Base-by-base conservation (phyloP, 2,329 filamentous ascomycete genomes). In the Talaromyces rugulosus region DNA sequence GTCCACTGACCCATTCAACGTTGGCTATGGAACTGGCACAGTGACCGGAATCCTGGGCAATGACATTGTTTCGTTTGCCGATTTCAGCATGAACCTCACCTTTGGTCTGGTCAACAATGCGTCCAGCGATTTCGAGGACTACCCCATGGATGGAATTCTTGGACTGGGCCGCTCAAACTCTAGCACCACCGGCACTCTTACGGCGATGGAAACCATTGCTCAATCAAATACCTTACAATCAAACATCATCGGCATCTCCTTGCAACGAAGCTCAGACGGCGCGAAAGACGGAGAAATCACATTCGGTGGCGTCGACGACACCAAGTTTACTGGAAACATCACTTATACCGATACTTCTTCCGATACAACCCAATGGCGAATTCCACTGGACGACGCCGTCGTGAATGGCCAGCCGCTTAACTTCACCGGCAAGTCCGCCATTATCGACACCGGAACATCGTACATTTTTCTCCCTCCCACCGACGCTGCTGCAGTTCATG, bases 121-220 rank as follows among this genome's bases (percentile, higher is more conserved):
- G 1, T 92, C 90, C 0, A 76, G 85, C 58, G 87, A 95, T 65
- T 96, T 96, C 73, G 77, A 80, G 31, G 83, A 84, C 58, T 96
- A 94, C 68, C 89, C 91, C 1, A 92, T 96, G 75, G 92, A 96
- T 72, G 92, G 92, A 28, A 96, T 96, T 56, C 78, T 96, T 2
- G 92, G 92, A 4, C 78, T 96, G 28, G 89, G 90, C 16, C 87
- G 88, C 68, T 83, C 83, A 64, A 78, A 81, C 11, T 83, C 83
- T 2, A 80, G 78, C 40, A 83, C 57, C 5, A 62, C 42, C 18
- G 64, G 64, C 16, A 56, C 58, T n/a, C 56, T 56, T 11, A 60
- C 57, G 16, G 60, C 56, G 18, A 65, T 95, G 72, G 80, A 88
- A 44, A 78, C 82, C 1, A 75, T 96, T 52, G 78, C 80, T 16